Percentiles rank a stretch among this genome's conserved stretches.
phyloP scores from a whole-genome alignment of 2,329 filamentous ascomycete genomes.

The Colletotrichum horii region DNA sequence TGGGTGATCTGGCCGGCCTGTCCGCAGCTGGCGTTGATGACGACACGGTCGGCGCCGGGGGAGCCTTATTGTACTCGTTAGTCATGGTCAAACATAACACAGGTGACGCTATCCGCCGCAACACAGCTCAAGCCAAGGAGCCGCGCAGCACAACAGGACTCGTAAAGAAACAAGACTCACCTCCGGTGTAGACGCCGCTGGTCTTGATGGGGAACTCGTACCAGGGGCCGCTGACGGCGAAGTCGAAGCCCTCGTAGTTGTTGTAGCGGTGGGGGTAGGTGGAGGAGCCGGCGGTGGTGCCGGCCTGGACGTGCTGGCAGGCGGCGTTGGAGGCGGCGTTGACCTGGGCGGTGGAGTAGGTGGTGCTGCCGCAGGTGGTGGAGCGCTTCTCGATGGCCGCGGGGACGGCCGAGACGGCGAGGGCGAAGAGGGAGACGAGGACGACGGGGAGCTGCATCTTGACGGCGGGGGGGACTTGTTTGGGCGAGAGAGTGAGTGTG shows the following conservation, averaged over 20 bases:
- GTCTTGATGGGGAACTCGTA: conserved; percentile 67
- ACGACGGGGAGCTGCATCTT: conserved; percentile 21
- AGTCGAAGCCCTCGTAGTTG: conserved; percentile 68
- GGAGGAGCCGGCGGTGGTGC: conserved; percentile 37
- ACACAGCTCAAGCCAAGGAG: background rate
- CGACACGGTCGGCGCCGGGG: conserved; percentile 70
- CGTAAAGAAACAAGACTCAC: conserved; percentile 36
- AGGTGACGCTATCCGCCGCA: background rate
- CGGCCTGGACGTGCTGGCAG: conserved; percentile 53
- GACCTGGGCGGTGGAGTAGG: conserved; percentile 57
- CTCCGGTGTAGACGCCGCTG: conserved; percentile 63
- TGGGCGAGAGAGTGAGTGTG: background rate
- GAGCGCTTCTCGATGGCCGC: conserved; percentile 35
- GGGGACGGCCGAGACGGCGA: conserved; percentile 14
- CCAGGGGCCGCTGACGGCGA: conserved; percentile 61
- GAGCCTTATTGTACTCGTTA: conserved; percentile 43
- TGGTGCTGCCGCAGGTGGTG: conserved; percentile 56
- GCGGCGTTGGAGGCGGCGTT: conserved; percentile 55
- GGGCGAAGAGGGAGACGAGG: conserved; percentile 19
- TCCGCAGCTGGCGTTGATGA: conserved; percentile 64
- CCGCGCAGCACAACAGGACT: background rate
- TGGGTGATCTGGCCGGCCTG: conserved; percentile 73
- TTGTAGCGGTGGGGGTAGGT: conserved; percentile 65
- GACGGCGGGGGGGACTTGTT: background rate
- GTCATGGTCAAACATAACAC: background rate